Evolutionary conservation across 257 asterid genomes (phyloP).

Genomic region (Coffea eugenioides): DNA sequence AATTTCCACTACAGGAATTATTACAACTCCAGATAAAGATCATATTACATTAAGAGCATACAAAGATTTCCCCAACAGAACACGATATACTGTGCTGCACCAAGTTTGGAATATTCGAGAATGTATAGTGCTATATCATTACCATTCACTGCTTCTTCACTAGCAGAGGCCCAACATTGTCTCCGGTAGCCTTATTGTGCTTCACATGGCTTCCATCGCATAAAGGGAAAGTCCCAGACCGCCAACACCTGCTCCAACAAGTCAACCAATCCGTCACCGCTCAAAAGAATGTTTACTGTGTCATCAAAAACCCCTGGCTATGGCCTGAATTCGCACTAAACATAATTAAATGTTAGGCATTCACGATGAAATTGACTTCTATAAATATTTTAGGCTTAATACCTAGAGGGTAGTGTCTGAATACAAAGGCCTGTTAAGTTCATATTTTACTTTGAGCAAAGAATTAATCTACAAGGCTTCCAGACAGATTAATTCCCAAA

Average conservation of each 20-base stretch:
- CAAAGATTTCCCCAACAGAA: neutral
- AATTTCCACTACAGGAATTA: neutral
- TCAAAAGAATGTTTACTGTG: neutral
- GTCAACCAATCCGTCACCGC: neutral
- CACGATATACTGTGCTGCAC: neutral
- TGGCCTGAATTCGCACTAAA: no score
- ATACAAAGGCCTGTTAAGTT: neutral
- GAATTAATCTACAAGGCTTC: neutral
- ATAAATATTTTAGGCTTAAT: no score
- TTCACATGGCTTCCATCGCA: slow-evolving; percentile 87
- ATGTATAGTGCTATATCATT: neutral
- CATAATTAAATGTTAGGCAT: no score
- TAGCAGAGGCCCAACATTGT: slow-evolving; percentile 91
- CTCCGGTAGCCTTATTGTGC: slow-evolving; percentile 93
- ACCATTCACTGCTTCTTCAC: slow-evolving; percentile 57
- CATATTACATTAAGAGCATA: neutral
- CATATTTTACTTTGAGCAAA: neutral
- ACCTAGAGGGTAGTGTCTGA: no score
- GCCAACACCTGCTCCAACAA: slow-evolving; percentile 75
- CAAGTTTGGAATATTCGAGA: neutral
- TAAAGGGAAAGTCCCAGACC: slow-evolving; percentile 88
- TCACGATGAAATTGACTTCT: no score
- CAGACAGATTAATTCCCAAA: neutral
- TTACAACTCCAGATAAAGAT: neutral
- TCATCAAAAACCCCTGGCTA: neutral